Evolutionary conservation across 139 green algal genomes (phyloP).

Genomic region (Deuterostichococcus epilithicus): DNA sequence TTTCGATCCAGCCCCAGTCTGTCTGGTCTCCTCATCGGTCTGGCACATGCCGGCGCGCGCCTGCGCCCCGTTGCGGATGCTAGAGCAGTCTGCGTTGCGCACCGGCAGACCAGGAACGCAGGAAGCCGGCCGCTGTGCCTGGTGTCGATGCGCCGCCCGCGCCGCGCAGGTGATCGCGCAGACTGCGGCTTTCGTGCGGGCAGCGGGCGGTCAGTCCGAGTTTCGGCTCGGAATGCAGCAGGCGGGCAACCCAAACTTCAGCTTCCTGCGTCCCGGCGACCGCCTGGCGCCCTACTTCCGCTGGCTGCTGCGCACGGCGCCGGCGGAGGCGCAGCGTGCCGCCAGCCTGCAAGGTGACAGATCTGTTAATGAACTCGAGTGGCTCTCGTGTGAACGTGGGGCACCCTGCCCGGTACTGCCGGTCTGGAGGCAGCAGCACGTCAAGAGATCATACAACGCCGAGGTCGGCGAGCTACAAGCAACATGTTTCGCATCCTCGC

Average conservation of each 20-base stretch:
- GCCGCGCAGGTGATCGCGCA: slow-evolving; percentile 54
- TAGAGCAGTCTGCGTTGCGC: no score
- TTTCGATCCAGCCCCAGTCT: no score
- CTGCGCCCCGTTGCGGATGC: no score
- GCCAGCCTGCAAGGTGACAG: neutral
- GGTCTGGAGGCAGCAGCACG: neutral
- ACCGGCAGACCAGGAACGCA: no score
- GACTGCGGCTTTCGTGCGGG: slow-evolving; percentile 66
- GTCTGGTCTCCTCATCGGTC: no score
- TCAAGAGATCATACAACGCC: no score
- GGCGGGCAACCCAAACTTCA: slow-evolving; percentile 49
- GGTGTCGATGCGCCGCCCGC: neutral
- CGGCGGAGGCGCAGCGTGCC: slow-evolving; percentile 20
- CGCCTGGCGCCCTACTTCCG: slow-evolving; percentile 50
- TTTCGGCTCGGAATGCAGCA: slow-evolving; percentile 69
- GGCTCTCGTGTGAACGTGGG: neutral
- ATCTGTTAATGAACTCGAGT: neutral
- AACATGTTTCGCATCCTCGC: no score
- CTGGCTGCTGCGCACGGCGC: slow-evolving; percentile 47
- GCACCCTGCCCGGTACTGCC: neutral
- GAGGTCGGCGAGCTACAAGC: no score
- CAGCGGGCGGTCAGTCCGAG: slow-evolving; percentile 57
- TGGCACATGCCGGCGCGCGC: no score
- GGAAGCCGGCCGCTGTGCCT: no score
- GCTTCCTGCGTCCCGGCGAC: slow-evolving; percentile 48